A percentile compares a stretch with the other conserved stretches of the same genome.
These are phyloP conservation scores for Xylogone sp. DNA, from an alignment of 2,329 filamentous ascomycete species.

Conservation along the genomic window DNA sequence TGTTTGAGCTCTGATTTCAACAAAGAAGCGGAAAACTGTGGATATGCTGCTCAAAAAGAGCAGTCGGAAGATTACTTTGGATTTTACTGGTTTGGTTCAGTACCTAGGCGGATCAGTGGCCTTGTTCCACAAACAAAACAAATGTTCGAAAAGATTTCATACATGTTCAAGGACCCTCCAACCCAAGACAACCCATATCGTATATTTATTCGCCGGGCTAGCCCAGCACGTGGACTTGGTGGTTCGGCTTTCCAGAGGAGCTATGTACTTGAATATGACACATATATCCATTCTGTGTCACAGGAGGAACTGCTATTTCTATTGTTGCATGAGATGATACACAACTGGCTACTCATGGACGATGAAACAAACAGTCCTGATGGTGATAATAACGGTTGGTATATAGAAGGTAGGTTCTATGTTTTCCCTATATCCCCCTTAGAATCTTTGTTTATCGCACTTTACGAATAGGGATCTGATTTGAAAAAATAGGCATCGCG, in stretches of 20 bases:
- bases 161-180: constrained; percentile 13
- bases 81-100: constrained; percentile 23
- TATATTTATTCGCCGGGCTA: constrained; percentile 13
- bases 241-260: constrained; percentile 11
- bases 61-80: constrained; percentile 11
- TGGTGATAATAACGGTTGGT: constrained; percentile 3
- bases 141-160: constrained; percentile 15
- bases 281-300: constrained; percentile 11
- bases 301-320: constrained; percentile 20
- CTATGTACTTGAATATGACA: constrained; percentile 20
- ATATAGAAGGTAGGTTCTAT: no score
- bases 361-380: background rate
- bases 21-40: no score
- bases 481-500: no score
- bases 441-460: no score
- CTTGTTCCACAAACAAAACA: constrained; percentile 16
- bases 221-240: constrained; percentile 4
- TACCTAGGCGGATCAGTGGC: constrained; percentile 18
- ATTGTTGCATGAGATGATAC: constrained; percentile 16
- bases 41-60: no score
- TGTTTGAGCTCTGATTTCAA: no score
- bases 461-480: no score
- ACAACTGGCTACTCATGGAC: constrained; percentile 12
- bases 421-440: no score
- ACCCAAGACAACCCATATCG: constrained; percentile 15